Percentiles rank a stretch among this genome's conserved stretches.
Conservation (phyloP, 2,329 filamentous ascomycete species). For the Aureobasidium sp. region DNA sequence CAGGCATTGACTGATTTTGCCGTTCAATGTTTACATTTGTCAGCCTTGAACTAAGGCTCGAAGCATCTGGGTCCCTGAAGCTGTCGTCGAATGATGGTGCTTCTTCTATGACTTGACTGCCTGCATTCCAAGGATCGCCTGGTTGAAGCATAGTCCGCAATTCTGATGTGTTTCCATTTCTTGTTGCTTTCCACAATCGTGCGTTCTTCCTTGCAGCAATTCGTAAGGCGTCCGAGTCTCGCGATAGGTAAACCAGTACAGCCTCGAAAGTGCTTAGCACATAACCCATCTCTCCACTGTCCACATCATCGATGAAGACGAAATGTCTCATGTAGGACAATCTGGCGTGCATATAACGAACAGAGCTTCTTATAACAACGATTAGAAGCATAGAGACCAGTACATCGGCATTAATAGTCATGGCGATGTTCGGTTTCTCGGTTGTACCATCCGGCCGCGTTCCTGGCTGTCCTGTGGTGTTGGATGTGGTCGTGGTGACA, state of each 20-base stretch:
- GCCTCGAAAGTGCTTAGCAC: slow-evolving; percentile 93
- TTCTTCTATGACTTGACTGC: slow-evolving; percentile 11
- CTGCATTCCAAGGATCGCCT: slow-evolving; percentile 18
- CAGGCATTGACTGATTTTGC: background rate
- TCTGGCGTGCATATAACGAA: slow-evolving; percentile 78
- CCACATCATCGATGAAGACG: slow-evolving; percentile 95
- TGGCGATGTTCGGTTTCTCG: slow-evolving; percentile 45
- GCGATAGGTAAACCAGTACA: slow-evolving; percentile 76
- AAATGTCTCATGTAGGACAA: slow-evolving; percentile 95
- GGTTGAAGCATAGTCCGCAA: slow-evolving; percentile 76
- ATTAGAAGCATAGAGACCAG: slow-evolving; percentile 84
- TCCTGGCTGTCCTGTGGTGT: slow-evolving; percentile 28
- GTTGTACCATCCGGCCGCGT: slow-evolving; percentile 22
- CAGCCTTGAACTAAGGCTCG: background rate
- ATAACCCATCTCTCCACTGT: slow-evolving; percentile 92
- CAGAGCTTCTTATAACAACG: slow-evolving; percentile 84
- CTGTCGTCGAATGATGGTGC: background rate
- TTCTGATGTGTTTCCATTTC: slow-evolving; percentile 64
- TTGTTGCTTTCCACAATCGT: slow-evolving; percentile 77
- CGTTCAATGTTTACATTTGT: slow-evolving; percentile 1
- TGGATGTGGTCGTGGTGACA: slow-evolving; percentile 51
- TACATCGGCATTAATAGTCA: slow-evolving; percentile 78
- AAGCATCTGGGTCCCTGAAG: background rate
- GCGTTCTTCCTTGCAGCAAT: slow-evolving; percentile 81
- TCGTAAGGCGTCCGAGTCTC: slow-evolving; percentile 72